Conservation (phyloP, 345 rosid genomes). For the Triadica sebifera region DNA sequence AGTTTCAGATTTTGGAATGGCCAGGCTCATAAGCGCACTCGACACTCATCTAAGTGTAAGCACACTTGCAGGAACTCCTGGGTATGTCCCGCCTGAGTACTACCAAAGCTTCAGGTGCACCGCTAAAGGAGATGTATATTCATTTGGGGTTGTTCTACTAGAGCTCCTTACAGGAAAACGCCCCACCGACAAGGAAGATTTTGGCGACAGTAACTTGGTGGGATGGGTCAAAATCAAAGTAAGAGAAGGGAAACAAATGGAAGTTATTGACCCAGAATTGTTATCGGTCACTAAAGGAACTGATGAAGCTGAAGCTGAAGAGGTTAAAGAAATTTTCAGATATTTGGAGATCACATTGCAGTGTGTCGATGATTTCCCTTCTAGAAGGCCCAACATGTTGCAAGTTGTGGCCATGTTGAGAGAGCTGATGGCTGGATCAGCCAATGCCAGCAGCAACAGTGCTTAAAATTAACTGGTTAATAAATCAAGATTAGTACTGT, state of each 20-base stretch:
- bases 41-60: conserved; percentile 96
- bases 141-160: conserved; percentile 79
- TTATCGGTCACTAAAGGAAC: conserved; percentile 39
- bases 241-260: conserved; percentile 82
- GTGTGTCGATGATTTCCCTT: conserved; percentile 87
- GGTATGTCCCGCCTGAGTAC: conserved; percentile 92
- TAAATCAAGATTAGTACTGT: conserved; percentile 16
- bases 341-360: conserved; percentile 76
- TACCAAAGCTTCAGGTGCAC: conserved; percentile 98
- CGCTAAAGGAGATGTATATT: conserved; percentile 90
- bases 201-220: conserved; percentile 94
- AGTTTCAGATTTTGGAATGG: conserved; percentile 97
- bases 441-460: conserved; percentile 61
- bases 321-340: conserved; percentile 78
- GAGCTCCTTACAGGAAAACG: conserved; percentile 90
- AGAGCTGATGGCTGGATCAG: conserved; percentile 65
- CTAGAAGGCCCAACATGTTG: conserved; percentile 82
- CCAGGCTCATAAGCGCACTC: conserved; percentile 87
- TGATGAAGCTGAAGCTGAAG: conserved; percentile 51
- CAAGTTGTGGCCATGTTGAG: conserved; percentile 84
- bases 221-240: conserved; percentile 95
- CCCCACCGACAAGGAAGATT: conserved; percentile 93
- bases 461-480: conserved; percentile 22
- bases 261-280: conserved; percentile 82
- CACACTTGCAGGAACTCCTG: conserved; percentile 95